Base-by-base conservation (phyloP, 2,329 filamentous ascomycete species). In the Aspergillus sp. region DNA sequence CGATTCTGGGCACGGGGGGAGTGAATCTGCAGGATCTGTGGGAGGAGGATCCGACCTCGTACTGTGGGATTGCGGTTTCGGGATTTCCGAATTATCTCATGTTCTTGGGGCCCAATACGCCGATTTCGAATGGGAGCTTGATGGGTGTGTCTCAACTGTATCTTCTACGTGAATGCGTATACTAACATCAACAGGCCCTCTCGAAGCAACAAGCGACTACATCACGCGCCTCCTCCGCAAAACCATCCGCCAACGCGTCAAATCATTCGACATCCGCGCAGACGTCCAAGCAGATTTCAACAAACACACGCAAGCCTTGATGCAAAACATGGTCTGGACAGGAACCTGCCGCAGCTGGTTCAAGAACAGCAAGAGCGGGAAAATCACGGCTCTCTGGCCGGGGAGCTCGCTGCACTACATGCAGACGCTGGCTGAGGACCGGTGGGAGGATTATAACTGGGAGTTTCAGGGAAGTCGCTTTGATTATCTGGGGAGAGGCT, bases 71-170 rank as follows among this genome's bases (percentile, higher is more conserved):
- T 9, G 69, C 71, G 2, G 72, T 71, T 0, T 71, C 77, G 51
- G 70, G 67, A 0, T 75, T 76, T 48, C 74, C 73, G 4, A 76
- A 75, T 31, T 75, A 74, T 54, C 75, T 75, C 47, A 68, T 75
- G 34, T 71, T 64, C 30, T 64, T 74, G 3, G 74, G 75, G 1
- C 74, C 74, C 3, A 76, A 76, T 28, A 38, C 34, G 9, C 34
- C 34, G 7, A 38, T 38, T 38, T 38, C 34, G 34, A 38, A 38
- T 11, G 34, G 34, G 11, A 38, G 34, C 34, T 38, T 38, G 34
- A 38, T 38, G 34, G 34, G 34, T 38, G 2, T 1, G 9, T 38
- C 9, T 11, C 34, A 19, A 19, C 34, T 38, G 7, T 38, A 3
- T 38, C 13, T 8, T 11, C 34, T 15, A 38, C 7, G 25, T 4